A percentile compares a stretch with the other conserved stretches of the same genome.
These are phyloP conservation scores for Psilocybe azurescens DNA, from an alignment of 768 basidiomycete genomes.

Conservation along the genomic window DNA sequence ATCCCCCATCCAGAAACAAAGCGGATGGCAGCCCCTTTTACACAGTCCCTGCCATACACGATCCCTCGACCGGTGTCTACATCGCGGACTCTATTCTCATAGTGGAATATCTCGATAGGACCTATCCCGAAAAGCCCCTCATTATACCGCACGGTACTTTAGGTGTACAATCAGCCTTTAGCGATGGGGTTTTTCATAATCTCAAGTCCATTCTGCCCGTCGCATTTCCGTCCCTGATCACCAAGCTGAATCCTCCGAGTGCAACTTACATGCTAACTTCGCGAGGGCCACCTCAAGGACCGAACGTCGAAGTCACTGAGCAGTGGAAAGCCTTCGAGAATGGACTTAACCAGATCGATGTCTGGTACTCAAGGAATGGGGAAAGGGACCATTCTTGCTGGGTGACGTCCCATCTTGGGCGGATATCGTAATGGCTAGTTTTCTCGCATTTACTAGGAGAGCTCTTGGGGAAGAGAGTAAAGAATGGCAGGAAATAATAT, in stretches of 20 bases:
- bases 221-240: background rate
- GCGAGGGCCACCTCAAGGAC: background rate
- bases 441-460: conserved; percentile 9
- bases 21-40: conserved; percentile 39
- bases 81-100: conserved; percentile 51
- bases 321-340: background rate
- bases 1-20: conserved; percentile 22
- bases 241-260: background rate
- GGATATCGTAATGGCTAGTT: conserved; percentile 31
- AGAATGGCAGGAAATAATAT: conserved; percentile 35
- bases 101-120: conserved; percentile 54
- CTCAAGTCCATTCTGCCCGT: background rate
- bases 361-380: conserved; percentile 25
- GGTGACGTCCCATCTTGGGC: conserved; percentile 36
- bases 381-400: conserved; percentile 29
- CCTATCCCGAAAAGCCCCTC: conserved; percentile 47
- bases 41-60: conserved; percentile 56
- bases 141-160: conserved; percentile 34
- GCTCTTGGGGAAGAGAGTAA: background rate
- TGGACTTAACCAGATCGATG: conserved; percentile 20
- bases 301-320: background rate
- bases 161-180: conserved; percentile 21
- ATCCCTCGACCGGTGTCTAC: conserved; percentile 41
- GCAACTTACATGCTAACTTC: background rate
- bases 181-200: background rate